Evolutionary conservation across 345 rosid species (phyloP).

Genomic region (Corchorus capsularis): DNA sequence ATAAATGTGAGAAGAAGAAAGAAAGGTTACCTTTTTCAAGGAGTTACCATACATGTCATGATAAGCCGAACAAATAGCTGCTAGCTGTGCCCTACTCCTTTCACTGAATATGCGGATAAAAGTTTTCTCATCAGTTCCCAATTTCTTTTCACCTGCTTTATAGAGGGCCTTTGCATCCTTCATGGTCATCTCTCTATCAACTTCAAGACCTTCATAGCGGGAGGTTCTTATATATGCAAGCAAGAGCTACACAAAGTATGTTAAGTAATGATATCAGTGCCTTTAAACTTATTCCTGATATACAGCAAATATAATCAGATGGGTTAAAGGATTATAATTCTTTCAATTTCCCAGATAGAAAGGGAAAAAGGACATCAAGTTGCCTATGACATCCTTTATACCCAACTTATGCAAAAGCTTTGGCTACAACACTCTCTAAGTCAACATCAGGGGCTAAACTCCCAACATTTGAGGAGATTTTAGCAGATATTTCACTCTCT

Average conservation of each 20-base stretch:
- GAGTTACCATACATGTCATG: conserved; percentile 46
- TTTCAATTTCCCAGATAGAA: conserved; percentile 5
- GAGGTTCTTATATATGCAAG: conserved; percentile 47
- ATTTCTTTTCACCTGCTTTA: conserved; percentile 66
- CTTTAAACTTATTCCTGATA: background rate
- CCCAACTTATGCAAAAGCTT: background rate
- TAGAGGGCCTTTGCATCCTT: conserved; percentile 61
- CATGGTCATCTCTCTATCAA: conserved; percentile 39
- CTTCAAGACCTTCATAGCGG: conserved; percentile 57
- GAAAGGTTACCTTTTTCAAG: conserved; percentile 52
- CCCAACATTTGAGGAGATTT: background rate
- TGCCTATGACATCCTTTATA: background rate
- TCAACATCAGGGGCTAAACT: background rate
- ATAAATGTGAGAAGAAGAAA: background rate
- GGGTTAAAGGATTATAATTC: background rate
- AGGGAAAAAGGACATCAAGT: background rate
- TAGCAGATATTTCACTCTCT: background rate
- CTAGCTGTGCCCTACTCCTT: conserved; percentile 68
- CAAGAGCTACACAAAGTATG: conserved; percentile 46
- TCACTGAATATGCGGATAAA: conserved; percentile 54
- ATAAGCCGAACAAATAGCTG: conserved; percentile 46
- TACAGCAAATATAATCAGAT: background rate
- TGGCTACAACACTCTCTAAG: background rate
- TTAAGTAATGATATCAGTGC: conserved; percentile 11
- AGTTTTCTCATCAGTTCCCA: conserved; percentile 74